Percentiles rank a stretch among this genome's conserved stretches.
Conservation (phyloP, 805 yeast genomes). For the Kodamaea jinghongensis region DNA sequence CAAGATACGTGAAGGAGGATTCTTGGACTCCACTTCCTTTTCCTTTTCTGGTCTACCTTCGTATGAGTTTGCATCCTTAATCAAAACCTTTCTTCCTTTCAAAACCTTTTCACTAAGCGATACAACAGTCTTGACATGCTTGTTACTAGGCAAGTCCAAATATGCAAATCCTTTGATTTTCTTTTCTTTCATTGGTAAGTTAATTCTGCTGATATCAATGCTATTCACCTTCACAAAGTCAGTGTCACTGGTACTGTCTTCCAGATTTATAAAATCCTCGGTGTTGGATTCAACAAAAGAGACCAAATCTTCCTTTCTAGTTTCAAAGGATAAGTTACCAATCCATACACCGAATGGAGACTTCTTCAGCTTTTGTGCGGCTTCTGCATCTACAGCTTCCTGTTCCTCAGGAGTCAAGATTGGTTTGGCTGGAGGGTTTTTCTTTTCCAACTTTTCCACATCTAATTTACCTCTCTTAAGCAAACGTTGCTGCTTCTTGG, state of each 20-base stretch:
- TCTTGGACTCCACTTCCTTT: conserved; percentile 49
- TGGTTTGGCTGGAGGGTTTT: conserved; percentile 41
- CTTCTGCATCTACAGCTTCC: conserved; percentile 26
- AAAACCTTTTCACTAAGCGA: conserved; percentile 66
- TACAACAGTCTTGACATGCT: conserved; percentile 61
- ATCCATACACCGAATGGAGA: conserved; percentile 85
- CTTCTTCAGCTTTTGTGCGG: conserved; percentile 32
- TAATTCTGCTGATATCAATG: conserved; percentile 67
- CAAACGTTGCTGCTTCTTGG: conserved; percentile 74
- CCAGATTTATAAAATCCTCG: conserved; percentile 19
- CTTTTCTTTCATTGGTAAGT: conserved; percentile 72
- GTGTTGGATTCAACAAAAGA: conserved; percentile 66
- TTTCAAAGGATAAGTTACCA: conserved; percentile 86
- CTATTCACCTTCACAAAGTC: conserved; percentile 41
- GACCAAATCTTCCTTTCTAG: conserved; percentile 68
- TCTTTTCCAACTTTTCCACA: conserved; percentile 49
- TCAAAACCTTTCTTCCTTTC: conserved; percentile 82
- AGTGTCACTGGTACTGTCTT: conserved; percentile 22
- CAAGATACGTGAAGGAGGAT: conserved; percentile 84
- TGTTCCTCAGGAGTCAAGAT: conserved; percentile 28
- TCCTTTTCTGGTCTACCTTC: conserved; percentile 81
- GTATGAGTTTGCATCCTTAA: conserved; percentile 75
- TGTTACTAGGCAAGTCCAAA: conserved; percentile 66
- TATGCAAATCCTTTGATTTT: conserved; percentile 88
- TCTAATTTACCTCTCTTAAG: conserved; percentile 75